Base-by-base conservation (phyloP, 2,329 filamentous ascomycete genomes). In the Ceratocystis destructans region DNA sequence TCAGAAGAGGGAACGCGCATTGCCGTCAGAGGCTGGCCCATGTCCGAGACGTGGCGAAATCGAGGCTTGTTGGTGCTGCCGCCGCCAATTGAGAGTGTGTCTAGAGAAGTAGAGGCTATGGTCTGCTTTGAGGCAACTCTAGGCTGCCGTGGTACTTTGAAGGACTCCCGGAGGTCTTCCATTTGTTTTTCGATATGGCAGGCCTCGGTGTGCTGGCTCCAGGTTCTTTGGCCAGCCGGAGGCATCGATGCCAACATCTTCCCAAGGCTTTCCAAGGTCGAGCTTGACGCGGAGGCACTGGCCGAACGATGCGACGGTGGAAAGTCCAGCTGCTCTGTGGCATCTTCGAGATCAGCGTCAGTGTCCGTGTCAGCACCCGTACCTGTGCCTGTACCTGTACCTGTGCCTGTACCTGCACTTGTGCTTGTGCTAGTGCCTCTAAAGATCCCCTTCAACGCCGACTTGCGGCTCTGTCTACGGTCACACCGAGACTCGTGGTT, bases 201-300 rank as follows among this genome's bases (percentile, higher is more conserved):
- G 8, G 53, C 53, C 53, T 59, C 53, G 53, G 53, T 59, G 28
- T 59, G 53, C 28, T 59, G 53, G 28, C 53, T 59, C 53, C 53
- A 59, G 6, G 53, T 59, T 17, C 53, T 33, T 17, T 59, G 25
- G 7, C 53, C 53, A 8, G 28, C 25, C 28, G 28, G 53, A 2
- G 53, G 53, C 53, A 59, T 59, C 25, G 53, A 31, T 33, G 25
- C 25, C 53, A 59, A 31, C 28, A 33, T 33, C 53, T 59, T 59
- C 12, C 12, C 15, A 17, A 59, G 22, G 7, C 25, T 31, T 28
- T 59, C 48, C 8, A 53, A 12, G 20, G 8, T 25, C 10, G 48
- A 25, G 48, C 25, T 28, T 25, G 48, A 17, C 20, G 48, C 48
- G 4, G 46, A 50, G 22, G n/a, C 46, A 22, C 46, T 50, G 5